A percentile compares a stretch with the other conserved stretches of the same genome.
These are phyloP conservation scores for Paramecium primaurelia DNA, from an alignment of 73 alveolate species.

Conservation along the genomic window DNA sequence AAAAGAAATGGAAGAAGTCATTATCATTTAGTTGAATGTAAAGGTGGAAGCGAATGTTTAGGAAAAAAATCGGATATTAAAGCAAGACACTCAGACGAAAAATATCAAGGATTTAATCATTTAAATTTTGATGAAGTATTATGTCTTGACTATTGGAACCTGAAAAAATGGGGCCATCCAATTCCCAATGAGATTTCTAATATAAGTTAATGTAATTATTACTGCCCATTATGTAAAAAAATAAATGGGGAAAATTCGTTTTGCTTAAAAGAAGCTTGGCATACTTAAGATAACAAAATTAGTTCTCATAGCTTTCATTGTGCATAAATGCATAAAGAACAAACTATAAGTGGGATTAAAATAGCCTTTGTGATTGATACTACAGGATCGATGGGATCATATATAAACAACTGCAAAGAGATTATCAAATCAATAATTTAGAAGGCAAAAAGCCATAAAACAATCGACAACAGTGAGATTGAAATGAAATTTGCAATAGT, in stretches of 20 bases:
- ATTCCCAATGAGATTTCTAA: neutral
- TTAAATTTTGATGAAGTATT: conserved; percentile 30
- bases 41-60: conserved; percentile 14
- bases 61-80: neutral
- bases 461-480: too few relatives aligned
- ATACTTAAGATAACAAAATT: neutral
- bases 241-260: neutral
- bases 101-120: neutral
- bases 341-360: neutral
- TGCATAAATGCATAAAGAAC: neutral
- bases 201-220: neutral
- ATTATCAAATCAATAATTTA: neutral
- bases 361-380: conserved; percentile 30
- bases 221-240: neutral
- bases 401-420: neutral
- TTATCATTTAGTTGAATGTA: conserved; percentile 27
- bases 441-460: too few relatives aligned
- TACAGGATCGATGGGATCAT: conserved; percentile 20
- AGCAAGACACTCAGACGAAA: conserved; percentile 6
- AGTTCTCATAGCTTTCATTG: neutral
- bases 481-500: neutral
- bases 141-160: conserved; percentile 32
- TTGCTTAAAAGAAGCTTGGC: conserved; percentile 49
- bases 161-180: conserved; percentile 17
- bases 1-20: conserved; percentile 50